A percentile compares a stretch with the other conserved stretches of the same genome.
These are phyloP conservation scores for Rhododendron griersonianum DNA, from an alignment of 148 eudicot genomes.

Conservation along the genomic window DNA sequence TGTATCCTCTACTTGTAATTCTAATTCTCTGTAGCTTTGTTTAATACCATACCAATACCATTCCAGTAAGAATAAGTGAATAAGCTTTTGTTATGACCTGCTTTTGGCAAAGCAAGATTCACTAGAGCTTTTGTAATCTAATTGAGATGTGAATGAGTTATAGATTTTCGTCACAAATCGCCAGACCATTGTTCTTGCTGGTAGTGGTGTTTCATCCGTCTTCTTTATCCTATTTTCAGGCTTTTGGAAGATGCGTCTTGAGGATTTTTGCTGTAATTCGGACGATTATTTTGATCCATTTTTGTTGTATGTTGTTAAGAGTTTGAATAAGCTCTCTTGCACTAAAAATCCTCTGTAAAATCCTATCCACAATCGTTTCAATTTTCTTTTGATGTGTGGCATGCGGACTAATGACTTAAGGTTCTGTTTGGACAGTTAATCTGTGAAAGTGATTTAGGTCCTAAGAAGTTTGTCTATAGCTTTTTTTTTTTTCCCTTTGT, in stretches of 20 bases:
- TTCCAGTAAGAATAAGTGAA: constrained; percentile 5
- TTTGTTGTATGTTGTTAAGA: too few relatives aligned
- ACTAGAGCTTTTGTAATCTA: background rate
- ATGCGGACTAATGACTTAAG: too few relatives aligned
- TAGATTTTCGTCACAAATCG: background rate
- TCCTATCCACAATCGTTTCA: too few relatives aligned
- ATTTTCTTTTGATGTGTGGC: too few relatives aligned
- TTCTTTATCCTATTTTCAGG: background rate
- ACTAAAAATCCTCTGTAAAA: too few relatives aligned
- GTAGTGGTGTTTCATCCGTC: background rate
- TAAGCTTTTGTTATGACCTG: background rate
- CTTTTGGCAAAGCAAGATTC: background rate
- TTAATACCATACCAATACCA: background rate
- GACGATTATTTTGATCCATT: too few relatives aligned
- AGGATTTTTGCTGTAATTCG: background rate
- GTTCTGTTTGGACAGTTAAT: too few relatives aligned
- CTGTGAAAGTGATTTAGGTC: too few relatives aligned
- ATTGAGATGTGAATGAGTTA: constrained; percentile 3
- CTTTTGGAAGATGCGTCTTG: background rate
- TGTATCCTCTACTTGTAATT: constrained; percentile 17
- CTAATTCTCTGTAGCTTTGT: constrained; percentile 23
- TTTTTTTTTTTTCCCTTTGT: too few relatives aligned
- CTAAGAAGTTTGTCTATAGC: too few relatives aligned
- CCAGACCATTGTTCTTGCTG: background rate
- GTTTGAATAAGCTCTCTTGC: too few relatives aligned